Evolutionary conservation across 164 flowering plant species (phyloP), one percentile per base, ranked within the genome.

Genomic region (Piper longum): DNA sequence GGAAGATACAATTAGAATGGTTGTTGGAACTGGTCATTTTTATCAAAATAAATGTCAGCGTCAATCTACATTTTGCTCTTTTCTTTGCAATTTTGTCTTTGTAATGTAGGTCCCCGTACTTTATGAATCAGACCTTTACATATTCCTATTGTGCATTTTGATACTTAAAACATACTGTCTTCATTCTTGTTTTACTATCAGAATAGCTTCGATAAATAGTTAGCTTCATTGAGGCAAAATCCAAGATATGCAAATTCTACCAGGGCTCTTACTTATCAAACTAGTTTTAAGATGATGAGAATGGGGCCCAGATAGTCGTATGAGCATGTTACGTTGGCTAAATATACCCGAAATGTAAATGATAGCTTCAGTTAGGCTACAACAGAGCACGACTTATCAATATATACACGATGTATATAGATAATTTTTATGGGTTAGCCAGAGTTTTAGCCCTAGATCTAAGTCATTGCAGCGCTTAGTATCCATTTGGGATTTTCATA

Each of bases 131-230:
- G 11, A 12, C 17, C 7, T 16, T 56, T 56, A 56, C 16, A 56
- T 12, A 4, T 48, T 9, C 14, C 52, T 48, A 48, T 48, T 48
- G 12, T 14, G 8, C 52, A 9, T 26, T 48, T 9, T 48, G 52
- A 26, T 26, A 26, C 36, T 48, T 48, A 2, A 2, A 48, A 41
- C 42, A 3, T 45, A 39, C 11, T 45, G n/a, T 6, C 42, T 41
- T 13, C 44, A 14, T 9, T 60, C 2, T 13, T 40, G 16, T 60
- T 7, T 41, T 66, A n/a, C 51, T 59, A 40, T 54, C 66, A 62
- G 54, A 69, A 73, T 66, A 79, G 87, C 52, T 14, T 48, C 90
- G 87, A 76, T 58, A 71, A 75, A 60, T 62, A 51, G 48, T 60
- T 74, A 16, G 45, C 70, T 65, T 66, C 73, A 6, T 77, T 78